Evolutionary conservation across 352 stramenopile genomes (phyloP).

Genomic region (Globisporangium lucens): DNA sequence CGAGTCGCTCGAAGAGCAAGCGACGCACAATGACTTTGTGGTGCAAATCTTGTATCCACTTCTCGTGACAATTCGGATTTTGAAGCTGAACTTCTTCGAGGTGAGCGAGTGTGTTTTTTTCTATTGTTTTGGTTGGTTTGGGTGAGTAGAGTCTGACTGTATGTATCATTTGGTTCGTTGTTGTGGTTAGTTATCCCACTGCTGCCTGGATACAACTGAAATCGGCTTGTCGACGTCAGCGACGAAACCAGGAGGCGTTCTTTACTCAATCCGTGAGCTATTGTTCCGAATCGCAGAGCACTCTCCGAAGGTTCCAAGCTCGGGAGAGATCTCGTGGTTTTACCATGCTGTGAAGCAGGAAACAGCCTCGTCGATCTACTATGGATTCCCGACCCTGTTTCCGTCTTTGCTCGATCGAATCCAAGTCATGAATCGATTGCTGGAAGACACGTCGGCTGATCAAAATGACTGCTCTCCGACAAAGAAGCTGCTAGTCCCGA

Average conservation of each 20-base stretch:
- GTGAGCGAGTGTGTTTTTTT: conserved; percentile 25
- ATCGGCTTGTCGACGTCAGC: conserved; percentile 40
- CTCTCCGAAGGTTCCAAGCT: conserved; percentile 20
- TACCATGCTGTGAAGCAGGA: conserved; percentile 81
- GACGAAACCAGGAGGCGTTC: conserved; percentile 36
- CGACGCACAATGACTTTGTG: conserved; percentile 23
- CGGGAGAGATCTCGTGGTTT: conserved; percentile 57
- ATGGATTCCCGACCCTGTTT: conserved; percentile 78
- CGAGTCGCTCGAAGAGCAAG: conserved; percentile 7
- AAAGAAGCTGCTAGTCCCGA: conserved; percentile 69
- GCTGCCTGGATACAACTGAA: conserved; percentile 55
- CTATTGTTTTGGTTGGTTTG: neutral
- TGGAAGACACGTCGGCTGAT: conserved; percentile 34
- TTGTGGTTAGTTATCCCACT: conserved; percentile 59
- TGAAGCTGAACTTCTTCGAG: conserved; percentile 90
- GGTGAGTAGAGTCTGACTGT: neutral
- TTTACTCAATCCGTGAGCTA: conserved; percentile 57
- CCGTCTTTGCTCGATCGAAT: conserved; percentile 75
- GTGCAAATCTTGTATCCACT: conserved; percentile 66
- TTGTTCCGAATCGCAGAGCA: conserved; percentile 73
- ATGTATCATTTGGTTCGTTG: neutral
- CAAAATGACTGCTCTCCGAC: conserved; percentile 28
- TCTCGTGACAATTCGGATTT: conserved; percentile 61
- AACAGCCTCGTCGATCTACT: conserved; percentile 69
- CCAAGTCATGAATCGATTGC: conserved; percentile 77